Percentiles rank a stretch among this genome's conserved stretches.
Conservation (phyloP, 169 alveolate species). For the Cyclospora cayetanensis region DNA sequence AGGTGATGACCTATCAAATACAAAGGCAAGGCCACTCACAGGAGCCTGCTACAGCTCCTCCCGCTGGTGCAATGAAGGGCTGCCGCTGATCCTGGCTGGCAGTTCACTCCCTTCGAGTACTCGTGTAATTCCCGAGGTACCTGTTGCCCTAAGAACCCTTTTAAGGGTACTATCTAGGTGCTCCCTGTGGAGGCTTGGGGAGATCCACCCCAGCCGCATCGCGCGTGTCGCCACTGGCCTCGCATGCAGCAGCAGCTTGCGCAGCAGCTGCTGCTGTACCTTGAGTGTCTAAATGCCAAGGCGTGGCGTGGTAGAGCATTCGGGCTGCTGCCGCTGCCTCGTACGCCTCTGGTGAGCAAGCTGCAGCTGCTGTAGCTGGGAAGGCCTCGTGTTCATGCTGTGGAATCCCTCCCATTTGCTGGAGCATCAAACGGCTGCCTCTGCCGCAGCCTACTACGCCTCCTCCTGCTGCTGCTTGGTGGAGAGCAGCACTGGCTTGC, state of each 20-base stretch:
- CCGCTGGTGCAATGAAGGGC: too few relatives aligned
- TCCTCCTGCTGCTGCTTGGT: background rate
- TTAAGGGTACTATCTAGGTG: background rate
- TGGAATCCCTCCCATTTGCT: background rate
- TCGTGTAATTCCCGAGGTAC: too few relatives aligned
- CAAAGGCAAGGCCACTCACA: too few relatives aligned
- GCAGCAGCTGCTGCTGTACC: conserved; percentile 34
- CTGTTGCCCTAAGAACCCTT: too few relatives aligned
- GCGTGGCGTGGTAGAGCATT: background rate
- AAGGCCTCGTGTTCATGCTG: background rate
- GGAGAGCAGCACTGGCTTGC: background rate
- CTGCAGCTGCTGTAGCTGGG: conserved; percentile 6
- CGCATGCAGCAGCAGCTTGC: conserved; percentile 29
- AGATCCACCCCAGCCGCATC: too few relatives aligned
- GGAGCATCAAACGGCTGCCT: too few relatives aligned
- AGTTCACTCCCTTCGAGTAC: too few relatives aligned
- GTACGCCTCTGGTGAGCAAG: background rate
- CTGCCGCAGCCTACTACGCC: too few relatives aligned
- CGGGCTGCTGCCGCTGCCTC: background rate
- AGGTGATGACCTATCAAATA: too few relatives aligned
- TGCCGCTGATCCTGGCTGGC: too few relatives aligned
- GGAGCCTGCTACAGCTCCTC: too few relatives aligned
- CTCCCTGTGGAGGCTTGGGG: background rate
- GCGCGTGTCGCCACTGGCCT: background rate
- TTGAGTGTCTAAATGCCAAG: background rate